Percentiles rank a stretch among this genome's conserved stretches.
phyloP scores from a whole-genome alignment of 2,329 filamentous ascomycete genomes.

The Ophiostoma angusticollis region DNA sequence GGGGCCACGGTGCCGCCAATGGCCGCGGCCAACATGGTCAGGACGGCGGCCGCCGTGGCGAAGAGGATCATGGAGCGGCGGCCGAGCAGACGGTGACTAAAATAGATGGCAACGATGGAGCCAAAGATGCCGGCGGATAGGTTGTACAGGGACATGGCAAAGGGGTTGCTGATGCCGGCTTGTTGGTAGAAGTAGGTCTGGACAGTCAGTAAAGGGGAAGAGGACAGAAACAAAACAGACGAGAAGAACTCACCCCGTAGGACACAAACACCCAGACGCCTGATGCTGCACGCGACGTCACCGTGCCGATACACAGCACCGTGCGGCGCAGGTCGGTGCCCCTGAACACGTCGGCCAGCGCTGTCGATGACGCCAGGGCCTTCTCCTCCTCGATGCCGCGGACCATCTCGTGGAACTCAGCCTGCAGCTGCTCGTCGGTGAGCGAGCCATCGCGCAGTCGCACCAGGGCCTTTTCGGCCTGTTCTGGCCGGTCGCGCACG shows the following conservation, averaged over 20 bases:
- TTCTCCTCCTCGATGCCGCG: conserved; percentile 17
- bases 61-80: conserved; percentile 17
- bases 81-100: conserved; percentile 14
- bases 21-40: conserved; percentile 15
- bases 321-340: conserved; percentile 16
- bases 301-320: conserved; percentile 14
- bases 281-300: conserved; percentile 17
- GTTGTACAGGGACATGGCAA: conserved; percentile 13
- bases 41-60: conserved; percentile 11
- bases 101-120: conserved; percentile 13
- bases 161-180: conserved; percentile 16
- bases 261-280: conserved; percentile 19
- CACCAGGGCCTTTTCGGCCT: conserved; percentile 30
- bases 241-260: too few relatives aligned
- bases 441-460: conserved; percentile 24
- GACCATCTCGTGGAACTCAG: conserved; percentile 16
- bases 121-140: conserved; percentile 13
- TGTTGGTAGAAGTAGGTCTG: conserved; percentile 19
- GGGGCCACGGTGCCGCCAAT: conserved; percentile 15
- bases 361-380: conserved; percentile 9
- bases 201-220: too few relatives aligned
- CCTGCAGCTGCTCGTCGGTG: conserved; percentile 11
- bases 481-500: conserved; percentile 28
- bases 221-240: too few relatives aligned
- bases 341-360: conserved; percentile 16